phyloP scores from a whole-genome alignment of 352 stramenopile genomes.

The Globisporangium rhizosaccharum region DNA sequence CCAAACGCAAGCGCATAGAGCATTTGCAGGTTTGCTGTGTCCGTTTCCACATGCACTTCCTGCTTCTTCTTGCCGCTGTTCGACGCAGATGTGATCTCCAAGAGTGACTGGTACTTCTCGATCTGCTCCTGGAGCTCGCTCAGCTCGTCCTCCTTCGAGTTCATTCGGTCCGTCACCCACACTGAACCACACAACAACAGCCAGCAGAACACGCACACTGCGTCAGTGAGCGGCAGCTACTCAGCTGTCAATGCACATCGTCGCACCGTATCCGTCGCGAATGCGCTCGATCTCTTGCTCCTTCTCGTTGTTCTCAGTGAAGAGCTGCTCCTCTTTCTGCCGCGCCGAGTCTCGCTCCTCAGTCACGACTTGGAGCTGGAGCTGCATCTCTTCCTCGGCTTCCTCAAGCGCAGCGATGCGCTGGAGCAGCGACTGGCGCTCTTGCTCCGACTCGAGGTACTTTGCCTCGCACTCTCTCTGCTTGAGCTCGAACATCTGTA shows the following conservation, averaged over 20 bases:
- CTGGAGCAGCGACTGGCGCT: constrained; percentile 29
- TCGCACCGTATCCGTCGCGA: constrained; percentile 67
- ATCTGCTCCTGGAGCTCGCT: constrained; percentile 82
- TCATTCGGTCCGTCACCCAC: constrained; percentile 86
- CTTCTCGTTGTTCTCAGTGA: constrained; percentile 80
- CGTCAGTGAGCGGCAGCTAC: not conserved
- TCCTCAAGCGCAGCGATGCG: constrained; percentile 59
- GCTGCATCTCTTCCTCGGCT: constrained; percentile 67
- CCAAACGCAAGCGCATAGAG: constrained; percentile 12
- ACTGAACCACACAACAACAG: constrained; percentile 26
- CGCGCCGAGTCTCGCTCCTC: constrained; percentile 77
- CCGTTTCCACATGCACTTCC: not conserved
- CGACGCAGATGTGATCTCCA: constrained; percentile 44
- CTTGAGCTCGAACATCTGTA: constrained; percentile 41
- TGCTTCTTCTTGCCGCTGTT: constrained; percentile 18
- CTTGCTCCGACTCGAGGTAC: constrained; percentile 27
- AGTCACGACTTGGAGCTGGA: constrained; percentile 80
- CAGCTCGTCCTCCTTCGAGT: constrained; percentile 84
- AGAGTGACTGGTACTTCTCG: constrained; percentile 73
- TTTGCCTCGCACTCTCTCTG: constrained; percentile 27
- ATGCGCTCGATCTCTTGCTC: constrained; percentile 86
- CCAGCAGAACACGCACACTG: not conserved
- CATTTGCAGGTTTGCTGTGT: constrained; percentile 6
- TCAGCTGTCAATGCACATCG: not conserved
- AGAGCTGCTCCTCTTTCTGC: constrained; percentile 81